Percentiles rank a stretch among this genome's conserved stretches.
phyloP scores from a whole-genome alignment of 169 alveolate genomes.

The Amoebophrya sp. region DNA sequence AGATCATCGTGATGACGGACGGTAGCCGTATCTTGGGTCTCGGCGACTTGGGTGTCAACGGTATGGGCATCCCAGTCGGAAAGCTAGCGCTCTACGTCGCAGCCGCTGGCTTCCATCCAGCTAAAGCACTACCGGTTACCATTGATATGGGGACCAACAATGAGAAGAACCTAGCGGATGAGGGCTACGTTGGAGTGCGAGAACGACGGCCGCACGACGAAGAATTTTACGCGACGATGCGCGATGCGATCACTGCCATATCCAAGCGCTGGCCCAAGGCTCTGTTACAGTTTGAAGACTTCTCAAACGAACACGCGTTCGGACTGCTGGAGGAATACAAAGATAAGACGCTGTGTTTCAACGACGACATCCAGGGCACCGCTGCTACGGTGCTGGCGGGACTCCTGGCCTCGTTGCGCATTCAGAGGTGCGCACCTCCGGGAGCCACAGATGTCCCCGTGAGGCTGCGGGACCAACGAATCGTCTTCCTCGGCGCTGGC shows the following conservation, averaged over 20 bases:
- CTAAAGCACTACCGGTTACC: slow-evolving; percentile 47
- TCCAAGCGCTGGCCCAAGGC: slow-evolving; percentile 54
- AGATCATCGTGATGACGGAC: slow-evolving; percentile 62
- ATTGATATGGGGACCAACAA: background rate
- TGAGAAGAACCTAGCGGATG: slow-evolving; percentile 36
- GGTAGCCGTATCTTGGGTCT: slow-evolving; percentile 64
- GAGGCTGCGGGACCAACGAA: slow-evolving; percentile 49
- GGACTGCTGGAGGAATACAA: slow-evolving; percentile 47
- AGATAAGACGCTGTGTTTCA: slow-evolving; percentile 53
- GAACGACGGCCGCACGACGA: slow-evolving; percentile 50
- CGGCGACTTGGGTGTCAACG: slow-evolving; percentile 64
- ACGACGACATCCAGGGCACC: slow-evolving; percentile 62
- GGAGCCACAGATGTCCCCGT: slow-evolving; percentile 27
- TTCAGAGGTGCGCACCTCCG: background rate
- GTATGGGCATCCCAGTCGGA: slow-evolving; percentile 65
- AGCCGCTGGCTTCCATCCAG: slow-evolving; percentile 57
- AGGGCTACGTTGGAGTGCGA: slow-evolving; percentile 48
- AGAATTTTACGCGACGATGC: slow-evolving; percentile 52
- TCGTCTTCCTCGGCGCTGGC: slow-evolving; percentile 60
- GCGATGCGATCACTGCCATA: slow-evolving; percentile 52
- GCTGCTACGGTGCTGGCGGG: slow-evolving; percentile 60
- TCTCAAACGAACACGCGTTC: slow-evolving; percentile 48
- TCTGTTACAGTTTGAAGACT: slow-evolving; percentile 57
- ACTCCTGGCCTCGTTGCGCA: slow-evolving; percentile 35
- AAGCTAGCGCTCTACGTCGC: slow-evolving; percentile 58